Evolutionary conservation across 768 basidiomycete genomes (phyloP).

Genomic region (Clavaria fumosa): DNA sequence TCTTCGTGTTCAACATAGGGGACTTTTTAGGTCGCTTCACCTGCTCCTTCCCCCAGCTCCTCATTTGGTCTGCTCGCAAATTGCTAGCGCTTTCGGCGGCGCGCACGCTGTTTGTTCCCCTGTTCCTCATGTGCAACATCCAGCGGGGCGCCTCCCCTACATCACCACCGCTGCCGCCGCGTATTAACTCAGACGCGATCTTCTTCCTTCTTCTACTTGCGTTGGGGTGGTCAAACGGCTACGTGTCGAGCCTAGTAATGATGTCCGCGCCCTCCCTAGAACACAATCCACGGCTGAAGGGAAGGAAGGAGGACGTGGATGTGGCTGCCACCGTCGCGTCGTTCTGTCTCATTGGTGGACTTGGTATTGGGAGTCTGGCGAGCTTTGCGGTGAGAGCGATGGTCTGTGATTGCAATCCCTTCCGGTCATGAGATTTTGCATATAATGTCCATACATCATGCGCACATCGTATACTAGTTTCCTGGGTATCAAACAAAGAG

Average conservation of each 20-base stretch:
- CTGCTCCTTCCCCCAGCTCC: constrained; percentile 47
- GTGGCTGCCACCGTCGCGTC: constrained; percentile 68
- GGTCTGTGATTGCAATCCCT: constrained; percentile 66
- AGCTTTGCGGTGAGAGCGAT: constrained; percentile 68
- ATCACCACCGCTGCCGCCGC: constrained; percentile 20
- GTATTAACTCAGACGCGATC: constrained; percentile 62
- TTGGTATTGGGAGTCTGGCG: constrained; percentile 57
- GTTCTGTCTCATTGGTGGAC: constrained; percentile 65
- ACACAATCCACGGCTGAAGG: constrained; percentile 60
- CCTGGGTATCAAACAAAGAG: neutral
- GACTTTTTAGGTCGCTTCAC: constrained; percentile 57
- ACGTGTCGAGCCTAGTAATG: constrained; percentile 61
- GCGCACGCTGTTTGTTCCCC: constrained; percentile 69
- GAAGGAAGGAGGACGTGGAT: constrained; percentile 65
- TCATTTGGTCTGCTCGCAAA: constrained; percentile 52
- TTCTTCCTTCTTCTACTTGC: constrained; percentile 60
- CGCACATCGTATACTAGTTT: constrained; percentile 3
- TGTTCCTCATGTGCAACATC: constrained; percentile 84
- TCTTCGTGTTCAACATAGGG: constrained; percentile 59
- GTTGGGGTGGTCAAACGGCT: constrained; percentile 76
- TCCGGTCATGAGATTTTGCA: constrained; percentile 19
- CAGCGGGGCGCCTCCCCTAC: constrained; percentile 32
- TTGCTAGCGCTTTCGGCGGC: constrained; percentile 48
- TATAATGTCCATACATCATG: too few relatives aligned
- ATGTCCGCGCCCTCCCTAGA: constrained; percentile 71